phyloP scores from a whole-genome alignment of 306 rosid species.

The Trifolium subterraneum region DNA sequence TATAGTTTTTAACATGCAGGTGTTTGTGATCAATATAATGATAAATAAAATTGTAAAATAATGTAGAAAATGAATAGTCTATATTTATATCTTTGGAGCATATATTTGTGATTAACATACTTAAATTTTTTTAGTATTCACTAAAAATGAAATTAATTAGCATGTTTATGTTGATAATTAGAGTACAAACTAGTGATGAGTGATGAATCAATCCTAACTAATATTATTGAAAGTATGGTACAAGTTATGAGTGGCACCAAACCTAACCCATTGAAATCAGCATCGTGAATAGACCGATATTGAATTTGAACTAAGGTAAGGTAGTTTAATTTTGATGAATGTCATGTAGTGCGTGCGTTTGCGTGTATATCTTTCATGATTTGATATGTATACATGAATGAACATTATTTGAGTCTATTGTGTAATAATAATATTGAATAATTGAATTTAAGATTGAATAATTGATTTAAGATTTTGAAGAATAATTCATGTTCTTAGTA shows the following conservation, averaged over 20 bases:
- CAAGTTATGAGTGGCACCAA: slow-evolving; percentile 28
- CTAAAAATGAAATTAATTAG: no score
- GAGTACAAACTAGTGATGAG: not conserved
- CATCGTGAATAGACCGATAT: slow-evolving; percentile 16
- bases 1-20: slow-evolving; percentile 32
- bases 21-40: no score
- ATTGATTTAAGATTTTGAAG: slow-evolving; percentile 38
- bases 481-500: slow-evolving; percentile 1
- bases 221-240: not conserved
- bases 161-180: not conserved
- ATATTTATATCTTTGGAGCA: not conserved
- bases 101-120: not conserved
- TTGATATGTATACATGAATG: slow-evolving; percentile 30
- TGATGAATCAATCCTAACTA: not conserved
- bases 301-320: slow-evolving; percentile 40
- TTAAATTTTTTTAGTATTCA: no score
- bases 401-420: not conserved
- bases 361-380: slow-evolving; percentile 49
- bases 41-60: not conserved
- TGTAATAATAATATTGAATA: slow-evolving; percentile 30
- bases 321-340: slow-evolving; percentile 30
- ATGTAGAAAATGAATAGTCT: no score
- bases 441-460: slow-evolving; percentile 45
- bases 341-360: slow-evolving; percentile 48
- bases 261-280: slow-evolving; percentile 39